phyloP scores from a whole-genome alignment of 805 yeast species.

The Ogataea siamensis region DNA sequence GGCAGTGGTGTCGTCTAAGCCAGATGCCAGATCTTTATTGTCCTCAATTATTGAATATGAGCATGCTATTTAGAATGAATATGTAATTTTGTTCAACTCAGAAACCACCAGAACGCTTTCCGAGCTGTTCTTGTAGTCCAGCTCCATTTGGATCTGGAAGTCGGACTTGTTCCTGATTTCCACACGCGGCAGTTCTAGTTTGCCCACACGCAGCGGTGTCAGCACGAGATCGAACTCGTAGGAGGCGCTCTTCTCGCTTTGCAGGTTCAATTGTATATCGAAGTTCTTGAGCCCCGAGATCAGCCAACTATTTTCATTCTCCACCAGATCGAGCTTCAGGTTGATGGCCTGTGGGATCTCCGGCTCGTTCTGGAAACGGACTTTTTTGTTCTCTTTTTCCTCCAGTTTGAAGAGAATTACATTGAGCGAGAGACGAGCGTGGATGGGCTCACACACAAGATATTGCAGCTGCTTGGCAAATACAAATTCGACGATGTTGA shows the following conservation, averaged over 20 bases:
- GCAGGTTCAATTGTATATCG: constrained; percentile 32
- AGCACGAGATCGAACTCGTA: constrained; percentile 43
- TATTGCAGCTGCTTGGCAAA: constrained; percentile 43
- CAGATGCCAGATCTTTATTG: constrained; percentile 62
- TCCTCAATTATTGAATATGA: constrained; percentile 33
- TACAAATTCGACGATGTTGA: constrained; percentile 54
- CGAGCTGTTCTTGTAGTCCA: constrained; percentile 64
- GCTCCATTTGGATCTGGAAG: constrained; percentile 47
- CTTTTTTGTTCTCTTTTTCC: constrained; percentile 29
- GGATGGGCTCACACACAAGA: constrained; percentile 64
- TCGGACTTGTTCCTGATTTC: constrained; percentile 39
- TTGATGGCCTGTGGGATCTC: constrained; percentile 16
- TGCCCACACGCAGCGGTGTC: constrained; percentile 77
- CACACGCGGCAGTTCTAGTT: constrained; percentile 62
- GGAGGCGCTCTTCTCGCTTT: constrained; percentile 12
- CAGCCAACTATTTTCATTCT: constrained; percentile 65
- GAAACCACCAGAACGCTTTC: constrained; percentile 73
- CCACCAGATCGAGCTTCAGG: constrained; percentile 28
- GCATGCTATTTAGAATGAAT: constrained; percentile 44
- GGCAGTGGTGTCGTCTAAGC: constrained; percentile 64
- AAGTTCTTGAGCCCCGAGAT: constrained; percentile 69
- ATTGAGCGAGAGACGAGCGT: constrained; percentile 39
- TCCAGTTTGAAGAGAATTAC: constrained; percentile 22
- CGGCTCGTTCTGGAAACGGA: constrained; percentile 28
- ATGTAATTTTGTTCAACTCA: constrained; percentile 58